A percentile compares a stretch with the other conserved stretches of the same genome.
Evolutionary conservation across 139 green algal species (phyloP).

Genomic region (Chlorella sp.): DNA sequence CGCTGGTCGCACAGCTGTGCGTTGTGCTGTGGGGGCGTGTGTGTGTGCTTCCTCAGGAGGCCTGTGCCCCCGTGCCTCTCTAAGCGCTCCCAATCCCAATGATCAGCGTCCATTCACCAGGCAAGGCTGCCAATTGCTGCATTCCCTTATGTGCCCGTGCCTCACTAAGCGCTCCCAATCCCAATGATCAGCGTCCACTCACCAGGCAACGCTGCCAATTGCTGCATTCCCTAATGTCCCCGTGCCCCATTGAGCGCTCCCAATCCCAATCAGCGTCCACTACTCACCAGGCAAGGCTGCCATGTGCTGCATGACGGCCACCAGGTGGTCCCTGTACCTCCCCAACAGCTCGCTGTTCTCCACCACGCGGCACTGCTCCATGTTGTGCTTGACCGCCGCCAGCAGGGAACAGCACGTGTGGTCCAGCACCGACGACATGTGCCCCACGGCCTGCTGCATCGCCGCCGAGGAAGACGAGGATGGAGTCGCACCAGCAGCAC

Average conservation of each 20-base stretch:
- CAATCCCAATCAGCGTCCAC: conserved; percentile 55
- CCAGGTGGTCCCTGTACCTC: conserved; percentile 76
- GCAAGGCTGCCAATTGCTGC: too few relatives aligned
- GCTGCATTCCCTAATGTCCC: background rate
- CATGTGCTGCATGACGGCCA: conserved; percentile 69
- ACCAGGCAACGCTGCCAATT: too few relatives aligned
- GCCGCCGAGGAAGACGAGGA: too few relatives aligned
- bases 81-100: background rate
- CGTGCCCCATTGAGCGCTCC: background rate
- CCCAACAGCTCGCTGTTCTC: conserved; percentile 84
- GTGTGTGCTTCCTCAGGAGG: background rate
- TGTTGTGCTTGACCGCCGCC: conserved; percentile 52
- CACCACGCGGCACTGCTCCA: conserved; percentile 50
- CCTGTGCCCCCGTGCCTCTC: background rate
- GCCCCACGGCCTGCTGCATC: background rate
- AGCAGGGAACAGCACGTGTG: conserved; percentile 63
- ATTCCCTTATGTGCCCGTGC: background rate
- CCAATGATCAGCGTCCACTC: too few relatives aligned
- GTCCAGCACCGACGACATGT: background rate
- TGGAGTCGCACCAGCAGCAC: background rate
- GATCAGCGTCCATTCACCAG: too few relatives aligned
- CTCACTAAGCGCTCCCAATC: background rate
- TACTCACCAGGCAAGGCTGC: conserved; percentile 31
- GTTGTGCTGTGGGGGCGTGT: background rate
- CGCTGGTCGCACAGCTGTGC: background rate